Base-by-base conservation (phyloP, 768 basidiomycete species). In the Lactarius deliciosus region DNA sequence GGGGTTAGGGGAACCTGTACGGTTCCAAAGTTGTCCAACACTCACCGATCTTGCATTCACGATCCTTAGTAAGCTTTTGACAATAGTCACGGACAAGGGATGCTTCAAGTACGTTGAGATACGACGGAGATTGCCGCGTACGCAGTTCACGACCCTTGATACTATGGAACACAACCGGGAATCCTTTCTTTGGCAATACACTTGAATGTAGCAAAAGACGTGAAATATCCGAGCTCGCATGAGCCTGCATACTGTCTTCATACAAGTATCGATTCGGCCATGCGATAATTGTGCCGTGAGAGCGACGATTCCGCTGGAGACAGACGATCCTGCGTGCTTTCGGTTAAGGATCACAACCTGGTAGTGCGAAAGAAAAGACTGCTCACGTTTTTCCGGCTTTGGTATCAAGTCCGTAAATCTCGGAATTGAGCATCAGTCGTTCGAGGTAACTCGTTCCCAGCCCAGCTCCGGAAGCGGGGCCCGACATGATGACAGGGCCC, bases 241-340 rank as follows among this genome's bases (percentile, higher is more conserved):
- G 68, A 0, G 75, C 71, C 30, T 74, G 71, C 25, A 81, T 75
- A 16, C 76, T 76, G 45, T 72, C 72, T 9, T 72, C 70, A 69
- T 81, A 81, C 68, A 81, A 78, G 58, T 71, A 66, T n/a, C 80
- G 73, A 68, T 88, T 88, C 1, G 86, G 80, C 74, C 83, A 87
- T 3, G 77, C 64, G n/a, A 88, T 73, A 54, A 89, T 88, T 8
- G 78, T 77, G n/a, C 59, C 64, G 30, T 71, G 70, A 11, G 70
- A 71, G 34, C 70, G 69, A 28, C 70, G 70, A 40, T 71, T 71
- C 53, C 22, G 32, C 57, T 60, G 62, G 28, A 71, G 68, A 28
- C 47, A 41, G 2, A 71, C 63, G 64, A 70, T 66, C 32, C 70
- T 70, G 63, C 18, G 18, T 60, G 76, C 72, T 0, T 25, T 41